Evolutionary conservation across 225 moss, liverwort and hornwort species (phyloP).

Genomic region (Pleurozium schreberi): DNA sequence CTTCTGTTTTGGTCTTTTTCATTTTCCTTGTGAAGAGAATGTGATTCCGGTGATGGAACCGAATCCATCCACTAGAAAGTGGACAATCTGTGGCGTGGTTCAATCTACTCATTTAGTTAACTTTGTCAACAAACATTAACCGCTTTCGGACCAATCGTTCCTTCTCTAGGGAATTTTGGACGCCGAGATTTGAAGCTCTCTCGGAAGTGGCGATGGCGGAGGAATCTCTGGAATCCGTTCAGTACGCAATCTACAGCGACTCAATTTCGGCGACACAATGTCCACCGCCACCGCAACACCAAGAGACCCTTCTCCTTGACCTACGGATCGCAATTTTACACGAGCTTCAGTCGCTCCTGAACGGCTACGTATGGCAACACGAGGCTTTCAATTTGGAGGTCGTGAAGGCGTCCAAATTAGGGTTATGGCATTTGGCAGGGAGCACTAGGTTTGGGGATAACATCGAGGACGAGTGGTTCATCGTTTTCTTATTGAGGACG

Average conservation of each 20-base stretch:
- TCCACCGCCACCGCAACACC: background rate
- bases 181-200: background rate
- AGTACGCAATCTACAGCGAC: constrained; percentile 28
- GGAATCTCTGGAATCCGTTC: constrained; percentile 20
- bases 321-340: constrained; percentile 23
- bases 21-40: background rate
- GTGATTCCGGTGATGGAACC: background rate
- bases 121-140: background rate
- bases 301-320: constrained; percentile 15
- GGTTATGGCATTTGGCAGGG: constrained; percentile 45
- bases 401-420: background rate
- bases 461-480: constrained; percentile 87
- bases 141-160: background rate
- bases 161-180: background rate
- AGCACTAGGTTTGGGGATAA: constrained; percentile 72
- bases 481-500: constrained; percentile 46
- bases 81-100: background rate
- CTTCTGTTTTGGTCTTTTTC: background rate
- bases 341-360: constrained; percentile 25
- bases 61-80: background rate
- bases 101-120: background rate
- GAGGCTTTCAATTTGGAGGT: constrained; percentile 61
- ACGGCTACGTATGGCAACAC: constrained; percentile 86
- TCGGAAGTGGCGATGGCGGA: constrained; percentile 13
- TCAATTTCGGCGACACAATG: background rate